A percentile compares a stretch with the other conserved stretches of the same genome.
These are phyloP conservation scores for Schoenoplectus tabernaemontani DNA, from an alignment of 202 grass and related monocot species.

Conservation along the genomic window DNA sequence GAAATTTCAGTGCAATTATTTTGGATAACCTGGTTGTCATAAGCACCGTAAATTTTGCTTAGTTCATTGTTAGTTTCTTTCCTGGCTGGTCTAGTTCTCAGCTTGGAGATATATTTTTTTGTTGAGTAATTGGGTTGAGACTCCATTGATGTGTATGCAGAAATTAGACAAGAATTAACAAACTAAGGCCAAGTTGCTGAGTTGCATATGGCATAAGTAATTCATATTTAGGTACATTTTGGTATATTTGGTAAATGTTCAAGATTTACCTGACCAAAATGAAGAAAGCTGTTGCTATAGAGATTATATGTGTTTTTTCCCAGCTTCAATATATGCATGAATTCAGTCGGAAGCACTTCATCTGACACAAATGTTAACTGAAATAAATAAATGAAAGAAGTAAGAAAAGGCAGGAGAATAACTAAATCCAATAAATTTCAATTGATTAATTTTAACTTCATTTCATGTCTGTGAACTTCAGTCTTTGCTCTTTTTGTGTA, in stretches of 20 bases:
- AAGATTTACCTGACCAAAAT: constrained; percentile 77
- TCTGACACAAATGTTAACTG: constrained; percentile 89
- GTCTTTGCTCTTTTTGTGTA: background rate
- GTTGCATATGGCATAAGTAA: background rate
- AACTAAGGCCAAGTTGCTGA: background rate
- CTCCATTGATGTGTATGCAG: constrained; percentile 9
- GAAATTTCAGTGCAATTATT: background rate
- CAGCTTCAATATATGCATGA: constrained; percentile 53
- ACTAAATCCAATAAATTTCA: background rate
- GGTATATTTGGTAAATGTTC: background rate
- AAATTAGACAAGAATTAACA: constrained; percentile 11
- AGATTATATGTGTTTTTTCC: constrained; percentile 74
- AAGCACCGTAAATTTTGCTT: background rate
- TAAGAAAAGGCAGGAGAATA: constrained; percentile 11
- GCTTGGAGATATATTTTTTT: background rate
- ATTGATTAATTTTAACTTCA: background rate
- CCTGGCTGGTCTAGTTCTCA: background rate
- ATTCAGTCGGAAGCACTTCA: constrained; percentile 59
- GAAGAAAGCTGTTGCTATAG: constrained; percentile 88
- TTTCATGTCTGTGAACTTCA: background rate
- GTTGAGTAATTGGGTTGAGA: background rate
- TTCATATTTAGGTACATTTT: background rate
- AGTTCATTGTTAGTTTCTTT: background rate
- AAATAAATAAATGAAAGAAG: constrained; percentile 38
- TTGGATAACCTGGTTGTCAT: background rate